Evolutionary conservation across 768 basidiomycete species (phyloP).

Genomic region (Leccinum broughii): DNA sequence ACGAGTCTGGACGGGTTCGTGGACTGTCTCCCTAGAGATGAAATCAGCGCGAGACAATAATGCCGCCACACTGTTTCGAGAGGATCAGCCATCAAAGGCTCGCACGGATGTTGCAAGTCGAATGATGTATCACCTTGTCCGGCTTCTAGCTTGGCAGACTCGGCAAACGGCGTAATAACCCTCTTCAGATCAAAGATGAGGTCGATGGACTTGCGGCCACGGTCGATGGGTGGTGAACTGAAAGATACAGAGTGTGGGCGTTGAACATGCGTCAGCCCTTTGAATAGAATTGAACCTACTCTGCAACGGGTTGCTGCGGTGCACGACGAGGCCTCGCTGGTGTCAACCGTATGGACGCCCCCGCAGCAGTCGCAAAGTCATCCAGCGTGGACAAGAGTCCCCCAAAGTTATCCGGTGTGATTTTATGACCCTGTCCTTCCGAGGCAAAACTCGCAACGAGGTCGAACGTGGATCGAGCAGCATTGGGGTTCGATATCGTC

Average conservation of each 20-base stretch:
- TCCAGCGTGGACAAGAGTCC: conserved; percentile 82
- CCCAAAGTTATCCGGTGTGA: conserved; percentile 76
- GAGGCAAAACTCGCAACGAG: conserved; percentile 66
- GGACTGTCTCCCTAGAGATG: conserved; percentile 76
- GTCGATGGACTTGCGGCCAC: conserved; percentile 84
- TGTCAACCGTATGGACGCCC: conserved; percentile 58
- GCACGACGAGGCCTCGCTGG: conserved; percentile 52
- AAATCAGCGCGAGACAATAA: conserved; percentile 72
- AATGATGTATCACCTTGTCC: conserved; percentile 27
- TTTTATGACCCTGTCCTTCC: conserved; percentile 57
- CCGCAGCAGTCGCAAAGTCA: conserved; percentile 82
- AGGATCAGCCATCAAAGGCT: conserved; percentile 7
- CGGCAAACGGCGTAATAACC: conserved; percentile 59
- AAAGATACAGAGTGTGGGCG: not conserved
- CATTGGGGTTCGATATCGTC: conserved; percentile 84
- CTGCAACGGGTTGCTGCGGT: conserved; percentile 49
- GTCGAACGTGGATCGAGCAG: conserved; percentile 81
- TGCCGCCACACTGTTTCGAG: conserved; percentile 69
- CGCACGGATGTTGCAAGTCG: not conserved
- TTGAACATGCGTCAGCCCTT: not conserved
- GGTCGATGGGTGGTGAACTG: conserved; percentile 75
- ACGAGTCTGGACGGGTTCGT: conserved; percentile 83
- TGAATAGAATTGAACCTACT: conserved; percentile 39
- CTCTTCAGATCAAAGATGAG: conserved; percentile 72
- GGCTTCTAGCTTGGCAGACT: conserved; percentile 42